Evolutionary conservation across 495 filamentous ascomycete species (phyloP), one percentile per base, ranked within the genome.

Genomic region (Podospora didyma): DNA sequence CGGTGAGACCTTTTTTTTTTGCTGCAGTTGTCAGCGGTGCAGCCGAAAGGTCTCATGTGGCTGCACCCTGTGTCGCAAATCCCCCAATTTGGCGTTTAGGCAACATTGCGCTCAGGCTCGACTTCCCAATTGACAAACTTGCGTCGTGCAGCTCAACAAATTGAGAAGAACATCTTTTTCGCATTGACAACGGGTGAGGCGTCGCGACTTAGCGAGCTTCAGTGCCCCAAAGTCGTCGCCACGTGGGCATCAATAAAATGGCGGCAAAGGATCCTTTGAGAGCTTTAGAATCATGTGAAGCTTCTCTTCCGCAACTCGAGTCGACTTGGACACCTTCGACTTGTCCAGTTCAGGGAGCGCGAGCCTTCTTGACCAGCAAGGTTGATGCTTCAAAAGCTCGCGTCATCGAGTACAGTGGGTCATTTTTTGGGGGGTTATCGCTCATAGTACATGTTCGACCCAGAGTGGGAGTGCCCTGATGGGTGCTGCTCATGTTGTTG

Each of bases 401-500:
- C 26, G 39, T 5, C 39, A 5, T 42, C 14, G 39, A 42, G 57
- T 20, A 22, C n/a, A 6, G 24, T 42, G 28, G n/a, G 37, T n/a
- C 46, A 19, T 4, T 23, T 46, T 46, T 23, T 37, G n/a, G n/a
- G 26, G 26, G 35, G 11, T 39, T 64, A 64, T 53, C 55, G 46
- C 46, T 63, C 57, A 47, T 72, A 70, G 45, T 77, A 74, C 58
- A 67, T 63, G 34, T 46, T 60, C 56, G 63, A 59, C 35, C 60
- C 55, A 2, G 66, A 60, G 6, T 65, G 62, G 2, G 61, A 58
- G 55, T 70, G 66, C 41, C 66, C 66, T 6, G 58, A 50, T 42
- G 65, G 48, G 39, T 71, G 62, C n/a, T 68, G 66, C 12, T 66
- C 68, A 37, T 64, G 65, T 19, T 67, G 65, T 41, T 63, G 67